Evolutionary conservation across 202 grass and related monocot species (phyloP), one percentile per base, ranked within the genome.

Genomic region (Setaria viridis): DNA sequence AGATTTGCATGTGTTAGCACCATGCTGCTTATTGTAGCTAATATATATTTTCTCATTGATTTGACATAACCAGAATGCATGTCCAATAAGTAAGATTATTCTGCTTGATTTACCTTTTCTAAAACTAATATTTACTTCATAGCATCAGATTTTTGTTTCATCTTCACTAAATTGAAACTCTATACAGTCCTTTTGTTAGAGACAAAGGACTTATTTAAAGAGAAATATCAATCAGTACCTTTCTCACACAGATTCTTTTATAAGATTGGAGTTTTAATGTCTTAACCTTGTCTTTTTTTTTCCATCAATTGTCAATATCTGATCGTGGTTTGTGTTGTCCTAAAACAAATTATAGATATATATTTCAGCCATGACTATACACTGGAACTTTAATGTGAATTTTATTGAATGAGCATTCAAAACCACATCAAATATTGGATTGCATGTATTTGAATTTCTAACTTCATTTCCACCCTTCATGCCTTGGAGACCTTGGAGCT

Each of bases 401-500:
- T 60, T 60, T 60, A 29, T 21, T 60, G 21, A 60, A 60, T 60
- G 58, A 60, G 25, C 42, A 50, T 68, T 72, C 13, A 57, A 72
- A 79, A 57, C 20, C 56, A 35, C 55, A 30, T 65, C 16, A 43
- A 46, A 59, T 70, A 80, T 80, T 55, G 74, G 58, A 19, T 41
- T 72, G 25, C 53, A 4, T 80, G 30, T 32, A 32, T 72, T 78
- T 5, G 4, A 46, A 86, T 60, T 72, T 72, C 67, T 79, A 45
- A 84, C 32, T 69, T 80, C 2, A 67, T 90, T 67, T 50, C 4
- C 62, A 79, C 39, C 9, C 30, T 71, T 82, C 33, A 59, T 84
- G 57, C 84, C 70, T 79, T 90, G 70, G 30, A 98, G 95, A 94
- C 93, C 39, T 81, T 94, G 80, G 93, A 95, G 81, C 91, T 98